A percentile compares a stretch with the other conserved stretches of the same genome.
phyloP scores from a whole-genome alignment of 352 stramenopile species.

The Phytopythium cucurbitacearum region DNA sequence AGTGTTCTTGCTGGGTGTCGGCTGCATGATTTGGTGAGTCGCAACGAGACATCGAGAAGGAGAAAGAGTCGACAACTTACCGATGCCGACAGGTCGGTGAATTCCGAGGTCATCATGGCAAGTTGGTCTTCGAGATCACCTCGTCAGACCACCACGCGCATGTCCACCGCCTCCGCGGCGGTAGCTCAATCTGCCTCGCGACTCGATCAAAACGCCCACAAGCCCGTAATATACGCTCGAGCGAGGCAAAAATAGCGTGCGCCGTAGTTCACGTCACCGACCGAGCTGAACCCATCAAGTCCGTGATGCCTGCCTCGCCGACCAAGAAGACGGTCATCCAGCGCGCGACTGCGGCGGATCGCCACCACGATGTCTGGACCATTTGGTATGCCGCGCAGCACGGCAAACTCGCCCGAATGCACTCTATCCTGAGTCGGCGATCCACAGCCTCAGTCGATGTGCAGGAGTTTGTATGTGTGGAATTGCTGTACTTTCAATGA shows the following conservation, averaged over 20 bases:
- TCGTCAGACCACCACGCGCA: no score
- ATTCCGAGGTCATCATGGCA: slow-evolving; percentile 37
- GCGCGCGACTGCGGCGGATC: slow-evolving; percentile 14
- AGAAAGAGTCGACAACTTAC: slow-evolving; percentile 1
- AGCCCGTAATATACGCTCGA: no score
- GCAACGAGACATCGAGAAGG: background rate
- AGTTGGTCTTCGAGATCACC: background rate
- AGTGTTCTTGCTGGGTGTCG: slow-evolving; percentile 21
- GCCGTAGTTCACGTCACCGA: background rate
- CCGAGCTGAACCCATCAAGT: slow-evolving; percentile 17
- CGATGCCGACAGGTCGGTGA: slow-evolving; percentile 55
- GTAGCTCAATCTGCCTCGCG: no score
- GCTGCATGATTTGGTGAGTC: slow-evolving; percentile 7
- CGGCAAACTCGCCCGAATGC: slow-evolving; percentile 46
- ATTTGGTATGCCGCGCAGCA: slow-evolving; percentile 72
- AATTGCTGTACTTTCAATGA: background rate
- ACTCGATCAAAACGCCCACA: no score
- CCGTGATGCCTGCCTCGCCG: background rate
- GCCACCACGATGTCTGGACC: slow-evolving; percentile 43
- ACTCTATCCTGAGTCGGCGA: slow-evolving; percentile 41
- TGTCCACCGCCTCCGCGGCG: no score
- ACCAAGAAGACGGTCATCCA: slow-evolving; percentile 18
- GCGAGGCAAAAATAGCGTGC: no score
- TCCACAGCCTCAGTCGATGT: slow-evolving; percentile 35
- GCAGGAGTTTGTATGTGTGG: slow-evolving; percentile 39